phyloP scores from a whole-genome alignment of 2,329 filamentous ascomycete species.

The Alternaria sp. region DNA sequence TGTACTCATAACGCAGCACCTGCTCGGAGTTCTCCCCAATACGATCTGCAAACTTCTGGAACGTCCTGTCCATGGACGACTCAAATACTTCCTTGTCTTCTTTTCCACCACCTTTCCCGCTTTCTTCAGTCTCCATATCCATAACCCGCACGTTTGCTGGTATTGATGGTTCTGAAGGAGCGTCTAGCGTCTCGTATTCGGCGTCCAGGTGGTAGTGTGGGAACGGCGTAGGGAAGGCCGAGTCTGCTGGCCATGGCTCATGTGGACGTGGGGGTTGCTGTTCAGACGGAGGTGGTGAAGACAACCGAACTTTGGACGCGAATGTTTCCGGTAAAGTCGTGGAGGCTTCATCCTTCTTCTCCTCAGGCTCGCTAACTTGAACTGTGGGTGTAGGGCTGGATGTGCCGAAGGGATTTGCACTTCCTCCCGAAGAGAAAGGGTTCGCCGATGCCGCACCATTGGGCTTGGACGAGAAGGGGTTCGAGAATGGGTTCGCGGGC shows the following conservation, averaged over 20 bases:
- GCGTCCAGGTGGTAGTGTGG: slow-evolving; percentile 83
- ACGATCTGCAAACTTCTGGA: slow-evolving; percentile 62
- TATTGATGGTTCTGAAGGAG: slow-evolving; percentile 59
- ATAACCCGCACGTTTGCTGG: slow-evolving; percentile 56
- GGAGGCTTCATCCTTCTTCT: slow-evolving; percentile 34
- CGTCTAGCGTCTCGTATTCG: slow-evolving; percentile 86
- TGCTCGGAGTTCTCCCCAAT: slow-evolving; percentile 61
- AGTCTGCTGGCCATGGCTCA: slow-evolving; percentile 78
- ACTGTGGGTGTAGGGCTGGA: slow-evolving; percentile 56
- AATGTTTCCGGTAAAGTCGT: slow-evolving; percentile 76
- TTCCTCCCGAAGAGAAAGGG: slow-evolving; percentile 60
- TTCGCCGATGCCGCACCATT: slow-evolving; percentile 56
- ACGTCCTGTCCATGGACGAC: slow-evolving; percentile 58
- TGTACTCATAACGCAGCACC: slow-evolving; percentile 60
- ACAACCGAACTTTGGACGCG: slow-evolving; percentile 71
- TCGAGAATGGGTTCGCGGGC: slow-evolving; percentile 51
- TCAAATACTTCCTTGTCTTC: slow-evolving; percentile 60
- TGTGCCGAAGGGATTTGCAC: slow-evolving; percentile 38
- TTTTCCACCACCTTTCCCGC: slow-evolving; percentile 45
- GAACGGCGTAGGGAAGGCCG: slow-evolving; percentile 74
- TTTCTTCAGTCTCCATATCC: slow-evolving; percentile 47
- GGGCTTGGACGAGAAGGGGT: slow-evolving; percentile 66
- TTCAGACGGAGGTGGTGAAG: slow-evolving; percentile 49
- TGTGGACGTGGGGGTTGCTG: slow-evolving; percentile 54
- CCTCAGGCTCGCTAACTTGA: slow-evolving; percentile 21